phyloP scores from a whole-genome alignment of 2,329 filamentous ascomycete genomes.

The Colletotrichum karsti region DNA sequence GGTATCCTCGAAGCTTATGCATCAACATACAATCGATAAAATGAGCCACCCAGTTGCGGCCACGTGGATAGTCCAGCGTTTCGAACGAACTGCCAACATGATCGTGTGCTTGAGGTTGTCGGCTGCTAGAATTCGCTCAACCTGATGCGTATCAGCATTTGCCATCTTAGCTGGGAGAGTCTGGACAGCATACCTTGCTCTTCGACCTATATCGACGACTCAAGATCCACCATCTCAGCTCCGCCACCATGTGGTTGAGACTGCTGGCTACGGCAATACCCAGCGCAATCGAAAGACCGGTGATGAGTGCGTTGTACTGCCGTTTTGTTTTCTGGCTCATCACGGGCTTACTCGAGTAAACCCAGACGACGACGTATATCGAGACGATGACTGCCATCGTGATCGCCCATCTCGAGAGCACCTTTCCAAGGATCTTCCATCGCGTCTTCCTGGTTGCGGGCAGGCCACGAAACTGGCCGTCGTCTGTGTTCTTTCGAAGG shows the following conservation, averaged over 20 bases:
- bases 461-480: constrained; percentile 11
- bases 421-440: constrained; percentile 1
- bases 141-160: neutral
- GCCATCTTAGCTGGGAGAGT: neutral
- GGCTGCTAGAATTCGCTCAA: constrained; percentile 40
- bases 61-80: constrained; percentile 36
- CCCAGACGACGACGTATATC: constrained; percentile 38
- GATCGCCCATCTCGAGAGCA: constrained; percentile 35
- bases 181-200: constrained; percentile 40
- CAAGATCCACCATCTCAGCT: constrained; percentile 56
- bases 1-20: fast-evolving
- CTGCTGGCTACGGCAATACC: constrained; percentile 51
- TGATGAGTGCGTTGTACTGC: constrained; percentile 53
- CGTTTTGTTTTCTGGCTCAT: constrained; percentile 45
- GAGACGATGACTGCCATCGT: constrained; percentile 37
- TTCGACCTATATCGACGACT: constrained; percentile 44
- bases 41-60: constrained; percentile 39
- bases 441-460: neutral
- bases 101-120: constrained; percentile 40
- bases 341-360: constrained; percentile 37
- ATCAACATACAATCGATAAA: constrained; percentile 38
- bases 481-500: constrained; percentile 5
- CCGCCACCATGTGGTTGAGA: constrained; percentile 51
- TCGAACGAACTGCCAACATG: constrained; percentile 37
- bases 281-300: constrained; percentile 50